These are phyloP conservation scores for Suhomyces panamericanus DNA, from an alignment of 1,139 yeast genomes.

Conservation along the genomic window DNA sequence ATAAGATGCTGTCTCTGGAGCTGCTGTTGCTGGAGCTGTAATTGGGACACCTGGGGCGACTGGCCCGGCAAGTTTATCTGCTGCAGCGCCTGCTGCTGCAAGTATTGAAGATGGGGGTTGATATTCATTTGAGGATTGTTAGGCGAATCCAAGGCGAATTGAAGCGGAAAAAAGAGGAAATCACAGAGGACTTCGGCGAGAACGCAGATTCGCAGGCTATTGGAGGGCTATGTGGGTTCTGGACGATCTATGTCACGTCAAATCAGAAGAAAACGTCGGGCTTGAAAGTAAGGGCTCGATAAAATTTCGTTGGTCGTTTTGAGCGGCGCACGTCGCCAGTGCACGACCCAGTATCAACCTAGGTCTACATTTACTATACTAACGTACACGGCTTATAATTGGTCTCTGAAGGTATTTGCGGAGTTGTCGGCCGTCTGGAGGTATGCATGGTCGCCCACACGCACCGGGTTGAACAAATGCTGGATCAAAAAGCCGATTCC, in stretches of 20 bases:
- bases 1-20: slow-evolving; percentile 43
- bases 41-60: slow-evolving; percentile 42
- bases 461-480: slow-evolving; percentile 48
- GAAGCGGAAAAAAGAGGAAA: background rate
- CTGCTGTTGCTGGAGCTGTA: slow-evolving; percentile 41
- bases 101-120: slow-evolving; percentile 47
- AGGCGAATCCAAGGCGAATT: background rate
- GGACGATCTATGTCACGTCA: background rate
- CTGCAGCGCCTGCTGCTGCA: slow-evolving; percentile 37
- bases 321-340: slow-evolving; percentile 7
- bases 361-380: background rate
- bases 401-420: slow-evolving; percentile 21
- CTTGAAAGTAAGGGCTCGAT: slow-evolving; percentile 1
- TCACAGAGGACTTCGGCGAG: background rate
- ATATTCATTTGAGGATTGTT: slow-evolving; percentile 23
- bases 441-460: slow-evolving; percentile 48
- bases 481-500: slow-evolving; percentile 49
- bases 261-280: background rate
- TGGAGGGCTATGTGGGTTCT: background rate
- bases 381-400: slow-evolving; percentile 14
- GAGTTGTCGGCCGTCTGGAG: slow-evolving; percentile 26
- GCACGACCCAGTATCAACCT: slow-evolving; percentile 5
- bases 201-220: background rate
- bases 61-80: slow-evolving; percentile 26
- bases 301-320: slow-evolving; percentile 11